Base-by-base conservation (phyloP, 805 yeast genomes). In the Candida sphagnicola region DNA sequence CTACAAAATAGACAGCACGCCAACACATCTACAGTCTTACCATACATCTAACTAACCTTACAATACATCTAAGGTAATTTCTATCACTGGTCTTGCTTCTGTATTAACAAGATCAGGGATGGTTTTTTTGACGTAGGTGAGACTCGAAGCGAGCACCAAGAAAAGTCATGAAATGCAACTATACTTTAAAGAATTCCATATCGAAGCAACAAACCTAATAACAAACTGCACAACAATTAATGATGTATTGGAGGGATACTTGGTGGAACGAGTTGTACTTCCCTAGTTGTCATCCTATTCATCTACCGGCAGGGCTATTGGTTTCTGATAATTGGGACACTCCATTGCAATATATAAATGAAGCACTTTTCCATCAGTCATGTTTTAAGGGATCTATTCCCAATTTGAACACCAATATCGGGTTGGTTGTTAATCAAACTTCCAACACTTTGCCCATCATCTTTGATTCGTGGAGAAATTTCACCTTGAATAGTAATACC, bases 381-480 rank as follows among this genome's bases (percentile, higher is more conserved):
- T 67, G 73, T 51, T 59, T 57, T 42, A 39, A 53, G 41, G 52
- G 49, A 3, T 33, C 48, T 10, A 55, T 54, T 2, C 74, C 74
- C 12, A 63, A 64, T 64, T 43, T 67, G 39, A 60, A 59, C 43
- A 62, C 71, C 19, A 65, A 65, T 47, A 48, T 57, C 16, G 69
- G 69, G 8, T 41, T 58, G 33, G 52, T 64, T 12, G 42, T 57
- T 10, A 56, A 59, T 39, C 41, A 46, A 33, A 51, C 53, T 28
- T 42, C 59, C 8, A 32, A 43, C 6, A 55, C 65, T 1, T 57
- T 77, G 4, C 83, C 83, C 1, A 19, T 66, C 1, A 65, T 77
- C 12, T 47, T 44, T 3, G 40, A 49, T 2, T 72, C 78, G 18
- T 84, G 90, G 90, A 15, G 49, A 1, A 42, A 43, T 11, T 80